Conservation (phyloP, 225 moss, liverwort and hornwort genomes). For the Anthoceros angustus region DNA sequence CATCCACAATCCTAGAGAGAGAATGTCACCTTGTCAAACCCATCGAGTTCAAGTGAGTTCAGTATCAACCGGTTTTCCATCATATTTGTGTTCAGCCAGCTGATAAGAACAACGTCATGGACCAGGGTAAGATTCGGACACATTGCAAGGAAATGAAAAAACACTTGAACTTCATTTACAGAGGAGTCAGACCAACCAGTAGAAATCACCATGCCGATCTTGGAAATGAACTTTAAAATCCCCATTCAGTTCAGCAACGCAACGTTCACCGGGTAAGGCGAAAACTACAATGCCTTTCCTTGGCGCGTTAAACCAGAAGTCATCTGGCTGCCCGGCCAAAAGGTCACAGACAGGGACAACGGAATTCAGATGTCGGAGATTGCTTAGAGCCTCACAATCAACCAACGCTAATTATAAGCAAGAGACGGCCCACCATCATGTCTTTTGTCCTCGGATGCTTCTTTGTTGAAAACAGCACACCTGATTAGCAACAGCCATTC, state of each 20-base stretch:
- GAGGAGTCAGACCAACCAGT: slow-evolving; percentile 33
- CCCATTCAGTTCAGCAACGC: slow-evolving; percentile 77
- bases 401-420: neutral
- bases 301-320: slow-evolving; percentile 97
- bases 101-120: slow-evolving; percentile 10
- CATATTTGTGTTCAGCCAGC: slow-evolving; percentile 99
- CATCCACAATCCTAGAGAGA: neutral
- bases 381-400: neutral
- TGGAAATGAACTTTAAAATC: slow-evolving; percentile 86
- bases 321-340: slow-evolving; percentile 49
- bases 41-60: slow-evolving; percentile 74
- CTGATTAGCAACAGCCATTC: slow-evolving; percentile 18
- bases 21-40: slow-evolving; percentile 71
- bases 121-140: neutral
- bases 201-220: slow-evolving; percentile 97
- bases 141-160: slow-evolving; percentile 9
- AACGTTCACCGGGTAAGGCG: slow-evolving; percentile 93
- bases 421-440: slow-evolving; percentile 45
- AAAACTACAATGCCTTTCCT: slow-evolving; percentile 96
- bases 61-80: slow-evolving; percentile 87
- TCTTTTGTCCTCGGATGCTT: slow-evolving; percentile 96
- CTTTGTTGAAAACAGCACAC: slow-evolving; percentile 90
- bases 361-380: too few relatives aligned
- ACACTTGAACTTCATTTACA: neutral
- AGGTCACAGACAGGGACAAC: too few relatives aligned